Base-by-base conservation (phyloP, 1,284 basidiomycete species). In the Ustilago trichophora region DNA sequence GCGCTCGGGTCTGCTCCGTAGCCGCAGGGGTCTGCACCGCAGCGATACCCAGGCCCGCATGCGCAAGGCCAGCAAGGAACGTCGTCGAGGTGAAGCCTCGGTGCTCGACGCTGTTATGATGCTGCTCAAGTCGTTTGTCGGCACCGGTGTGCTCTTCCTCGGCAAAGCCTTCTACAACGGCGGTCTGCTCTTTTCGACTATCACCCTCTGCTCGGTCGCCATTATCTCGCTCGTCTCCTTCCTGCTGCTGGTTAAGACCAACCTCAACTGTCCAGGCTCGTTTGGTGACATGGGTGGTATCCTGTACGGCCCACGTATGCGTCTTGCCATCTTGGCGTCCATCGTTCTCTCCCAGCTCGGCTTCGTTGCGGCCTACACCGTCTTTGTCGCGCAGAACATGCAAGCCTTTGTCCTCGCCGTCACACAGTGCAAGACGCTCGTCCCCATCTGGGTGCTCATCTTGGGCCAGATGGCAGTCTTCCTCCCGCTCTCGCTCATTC, bases 121-220 rank as follows among this genome's bases (percentile, higher is more conserved):
- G 80, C 67, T 81, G 32, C 72, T 80, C 57, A 98, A 98, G 83
- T 90, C 92, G 0, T 98, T 99, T 78, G 89, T 99, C 45, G 95
- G 95, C 18, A 99, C 95, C 10, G 95, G 95, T 29, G 89, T 98
- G 11, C 83, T 98, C 22, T 98, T 98, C 85, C 87, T 98, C 45
- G 96, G 93, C 56, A 97, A 93, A 84, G 95, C 90, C 89, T 98
- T 98, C 84, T 89, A 88, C 84, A 98, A 98, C 73, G 95, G 95
- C 59, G 94, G 95, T 13, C 86, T 98, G 46, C 83, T 98, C 33
- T 98, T 99, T 82, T 98, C 95, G 6, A 80, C 87, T 18, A 67
- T 92, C 41, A 87, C 91, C 3, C 88, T 98, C 66, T 84, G 89
- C 18, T 85, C 87, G 70, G 92, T 98, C 71, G 93, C 94, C 9